phyloP scores from a whole-genome alignment of 2,329 filamentous ascomycete species.

The Ramichloridium luteum region DNA sequence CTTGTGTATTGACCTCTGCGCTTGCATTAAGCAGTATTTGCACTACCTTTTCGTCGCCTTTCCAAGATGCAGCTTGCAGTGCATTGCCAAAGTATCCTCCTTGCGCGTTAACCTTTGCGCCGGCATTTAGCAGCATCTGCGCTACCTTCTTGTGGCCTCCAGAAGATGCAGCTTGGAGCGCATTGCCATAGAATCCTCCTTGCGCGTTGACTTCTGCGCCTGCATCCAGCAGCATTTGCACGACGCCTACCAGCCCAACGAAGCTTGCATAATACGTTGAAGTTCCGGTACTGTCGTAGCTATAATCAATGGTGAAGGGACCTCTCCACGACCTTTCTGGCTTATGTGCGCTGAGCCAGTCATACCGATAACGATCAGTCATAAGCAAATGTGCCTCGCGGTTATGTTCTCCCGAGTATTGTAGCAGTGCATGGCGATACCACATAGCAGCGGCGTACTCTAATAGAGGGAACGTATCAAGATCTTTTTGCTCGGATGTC shows the following conservation, averaged over 20 bases:
- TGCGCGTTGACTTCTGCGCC: constrained; percentile 12
- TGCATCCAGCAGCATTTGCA: constrained; percentile 11
- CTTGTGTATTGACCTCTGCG: constrained; percentile 9
- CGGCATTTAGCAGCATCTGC: constrained; percentile 4
- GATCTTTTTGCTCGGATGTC: constrained; percentile 6
- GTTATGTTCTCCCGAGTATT: constrained; percentile 3
- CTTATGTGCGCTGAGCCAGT: constrained; percentile 7
- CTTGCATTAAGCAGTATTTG: constrained; percentile 10
- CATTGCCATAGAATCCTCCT: constrained; percentile 7
- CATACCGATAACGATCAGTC: background rate
- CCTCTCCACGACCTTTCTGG: constrained; percentile 1
- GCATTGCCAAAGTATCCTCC: constrained; percentile 17
- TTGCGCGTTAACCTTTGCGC: constrained; percentile 7
- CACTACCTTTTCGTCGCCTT: constrained; percentile 11
- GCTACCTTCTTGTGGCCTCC: constrained; percentile 1
- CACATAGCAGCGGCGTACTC: constrained; percentile 10
- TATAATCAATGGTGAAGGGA: constrained; percentile 4
- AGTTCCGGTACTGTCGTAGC: background rate
- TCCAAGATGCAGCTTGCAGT: constrained; percentile 12
- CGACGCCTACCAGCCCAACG: constrained; percentile 1
- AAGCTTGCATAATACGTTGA: constrained; percentile 2
- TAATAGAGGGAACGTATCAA: constrained; percentile 9
- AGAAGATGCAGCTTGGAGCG: constrained; percentile 7
- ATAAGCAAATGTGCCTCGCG: constrained; percentile 4
- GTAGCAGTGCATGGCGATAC: constrained; percentile 7